Evolutionary conservation across 129 eudicot genomes (phyloP).

Genomic region (Calendula officinalis): DNA sequence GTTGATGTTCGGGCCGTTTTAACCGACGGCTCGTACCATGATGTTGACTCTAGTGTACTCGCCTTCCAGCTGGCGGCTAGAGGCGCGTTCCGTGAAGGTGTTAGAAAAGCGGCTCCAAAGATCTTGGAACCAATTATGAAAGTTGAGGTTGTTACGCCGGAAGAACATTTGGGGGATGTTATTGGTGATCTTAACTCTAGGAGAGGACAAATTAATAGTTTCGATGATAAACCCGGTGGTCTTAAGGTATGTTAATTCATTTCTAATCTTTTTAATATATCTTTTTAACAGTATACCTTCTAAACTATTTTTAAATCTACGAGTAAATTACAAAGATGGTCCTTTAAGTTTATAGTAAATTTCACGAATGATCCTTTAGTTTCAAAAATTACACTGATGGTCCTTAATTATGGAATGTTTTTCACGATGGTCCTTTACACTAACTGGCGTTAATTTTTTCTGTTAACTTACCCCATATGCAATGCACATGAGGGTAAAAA

Average conservation of each 20-base stretch:
- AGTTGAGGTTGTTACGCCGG: slow-evolving; percentile 94
- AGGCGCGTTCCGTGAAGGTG: slow-evolving; percentile 80
- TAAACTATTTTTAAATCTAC: no score
- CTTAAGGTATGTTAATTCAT: slow-evolving; percentile 86
- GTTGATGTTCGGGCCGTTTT: slow-evolving; percentile 82
- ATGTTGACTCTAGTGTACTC: slow-evolving; percentile 84
- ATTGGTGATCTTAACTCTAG: slow-evolving; percentile 93
- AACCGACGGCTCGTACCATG: slow-evolving; percentile 85
- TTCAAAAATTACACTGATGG: no score
- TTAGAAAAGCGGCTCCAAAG: slow-evolving; percentile 74
- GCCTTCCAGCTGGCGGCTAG: slow-evolving; percentile 94
- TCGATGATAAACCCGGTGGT: slow-evolving; percentile 91
- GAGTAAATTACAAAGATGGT: no score
- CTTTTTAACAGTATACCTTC: no score
- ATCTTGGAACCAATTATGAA: slow-evolving; percentile 86
- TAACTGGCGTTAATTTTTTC: no score
- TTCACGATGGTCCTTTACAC: no score
- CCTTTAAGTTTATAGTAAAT: no score
- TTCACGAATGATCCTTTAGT: no score
- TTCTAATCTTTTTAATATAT: no score
- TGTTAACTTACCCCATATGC: no score
- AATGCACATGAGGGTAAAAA: no score
- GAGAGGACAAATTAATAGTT: slow-evolving; percentile 87
- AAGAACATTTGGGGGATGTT: slow-evolving; percentile 94
- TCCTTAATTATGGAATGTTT: no score